phyloP scores from a whole-genome alignment of 345 rosid genomes.

The Bruguiera parviflora region DNA sequence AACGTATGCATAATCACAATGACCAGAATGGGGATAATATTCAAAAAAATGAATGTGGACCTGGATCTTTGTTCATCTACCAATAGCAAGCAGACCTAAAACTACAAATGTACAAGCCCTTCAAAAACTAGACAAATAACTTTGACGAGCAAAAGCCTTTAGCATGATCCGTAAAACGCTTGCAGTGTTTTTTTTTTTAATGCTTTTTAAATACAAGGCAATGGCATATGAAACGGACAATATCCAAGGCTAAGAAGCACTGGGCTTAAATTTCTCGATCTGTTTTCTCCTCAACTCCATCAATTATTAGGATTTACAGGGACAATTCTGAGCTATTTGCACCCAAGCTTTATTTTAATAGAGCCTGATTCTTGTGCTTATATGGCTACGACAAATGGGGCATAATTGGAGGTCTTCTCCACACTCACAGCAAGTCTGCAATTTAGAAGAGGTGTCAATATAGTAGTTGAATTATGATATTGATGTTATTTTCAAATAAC shows the following conservation, averaged over 20 bases:
- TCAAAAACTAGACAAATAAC: not conserved
- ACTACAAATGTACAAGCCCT: not conserved
- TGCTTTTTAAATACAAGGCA: not conserved
- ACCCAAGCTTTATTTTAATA: constrained; percentile 25
- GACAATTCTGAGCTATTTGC: not conserved
- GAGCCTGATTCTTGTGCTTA: constrained; percentile 64
- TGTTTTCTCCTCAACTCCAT: not conserved
- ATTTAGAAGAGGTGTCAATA: not conserved
- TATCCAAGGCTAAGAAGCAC: not conserved
- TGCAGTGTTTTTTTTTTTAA: not conserved
- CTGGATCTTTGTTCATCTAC: not conserved
- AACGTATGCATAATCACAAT: not conserved
- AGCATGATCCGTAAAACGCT: not conserved
- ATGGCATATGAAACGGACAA: not conserved
- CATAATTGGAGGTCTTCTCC: constrained; percentile 62
- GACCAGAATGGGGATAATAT: not conserved
- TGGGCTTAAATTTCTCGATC: not conserved
- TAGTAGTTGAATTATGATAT: not conserved
- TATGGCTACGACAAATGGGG: constrained; percentile 66
- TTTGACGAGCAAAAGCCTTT: not conserved
- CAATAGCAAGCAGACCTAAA: not conserved
- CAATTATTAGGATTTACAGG: not conserved
- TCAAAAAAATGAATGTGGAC: not conserved
- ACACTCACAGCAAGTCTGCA: constrained; percentile 67
- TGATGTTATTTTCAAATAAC: not conserved